Evolutionary conservation across 305 asterid species (phyloP).

Genomic region (Coffea humblotiana): DNA sequence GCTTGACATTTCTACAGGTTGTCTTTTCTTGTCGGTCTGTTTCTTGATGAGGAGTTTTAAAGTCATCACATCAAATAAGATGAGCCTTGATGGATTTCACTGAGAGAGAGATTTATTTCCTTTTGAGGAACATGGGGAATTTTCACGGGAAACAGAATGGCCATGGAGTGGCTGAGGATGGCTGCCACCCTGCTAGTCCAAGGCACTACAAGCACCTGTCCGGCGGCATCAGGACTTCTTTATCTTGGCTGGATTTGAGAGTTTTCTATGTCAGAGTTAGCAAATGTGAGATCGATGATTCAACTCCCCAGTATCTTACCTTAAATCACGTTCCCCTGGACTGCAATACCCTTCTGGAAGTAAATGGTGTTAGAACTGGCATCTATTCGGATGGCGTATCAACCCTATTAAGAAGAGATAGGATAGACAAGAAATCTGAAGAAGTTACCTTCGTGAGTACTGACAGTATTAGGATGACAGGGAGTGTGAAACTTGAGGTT

Average conservation of each 20-base stretch:
- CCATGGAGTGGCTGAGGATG: conserved; percentile 38
- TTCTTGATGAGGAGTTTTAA: conserved; percentile 15
- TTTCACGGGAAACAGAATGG: conserved; percentile 29
- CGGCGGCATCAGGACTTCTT: conserved; percentile 26
- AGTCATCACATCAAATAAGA: conserved; percentile 7
- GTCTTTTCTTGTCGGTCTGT: conserved; percentile 11
- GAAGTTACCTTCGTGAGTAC: conserved; percentile 66
- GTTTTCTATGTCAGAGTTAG: conserved; percentile 62
- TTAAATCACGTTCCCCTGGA: conserved; percentile 55
- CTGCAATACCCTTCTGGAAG: conserved; percentile 60
- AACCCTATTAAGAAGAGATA: conserved; percentile 48
- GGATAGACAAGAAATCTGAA: conserved; percentile 54
- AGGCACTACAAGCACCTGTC: conserved; percentile 35
- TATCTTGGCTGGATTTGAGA: conserved; percentile 65
- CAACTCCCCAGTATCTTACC: conserved; percentile 50
- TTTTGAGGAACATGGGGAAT: conserved; percentile 34
- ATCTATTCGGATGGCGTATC: conserved; percentile 57
- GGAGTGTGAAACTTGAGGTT: conserved; percentile 62
- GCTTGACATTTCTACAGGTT: conserved; percentile 30
- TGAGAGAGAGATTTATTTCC: conserved; percentile 30
- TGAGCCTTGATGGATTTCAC: conserved; percentile 35
- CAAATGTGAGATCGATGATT: conserved; percentile 55
- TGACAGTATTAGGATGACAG: conserved; percentile 52
- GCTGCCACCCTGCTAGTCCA: conserved; percentile 21
- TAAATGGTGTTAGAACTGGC: conserved; percentile 56